A percentile compares a stretch with the other conserved stretches of the same genome.
phyloP scores from a whole-genome alignment of 1,139 yeast genomes.

The Blastobotrys serpentis region DNA sequence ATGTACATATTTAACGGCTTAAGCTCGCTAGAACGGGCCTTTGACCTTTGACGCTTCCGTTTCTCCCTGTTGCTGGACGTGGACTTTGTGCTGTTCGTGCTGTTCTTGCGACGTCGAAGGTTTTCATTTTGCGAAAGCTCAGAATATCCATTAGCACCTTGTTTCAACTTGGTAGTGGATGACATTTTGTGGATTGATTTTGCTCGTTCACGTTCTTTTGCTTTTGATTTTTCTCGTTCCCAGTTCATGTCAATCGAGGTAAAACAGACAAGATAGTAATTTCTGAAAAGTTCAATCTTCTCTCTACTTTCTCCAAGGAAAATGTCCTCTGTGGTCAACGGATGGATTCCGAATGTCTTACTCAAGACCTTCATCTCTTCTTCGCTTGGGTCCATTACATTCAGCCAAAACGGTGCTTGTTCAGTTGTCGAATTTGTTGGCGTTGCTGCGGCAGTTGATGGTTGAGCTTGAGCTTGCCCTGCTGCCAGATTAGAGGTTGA shows the following conservation, averaged over 20 bases:
- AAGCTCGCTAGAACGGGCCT: constrained; percentile 13
- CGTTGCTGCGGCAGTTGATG: not conserved
- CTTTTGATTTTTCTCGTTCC: constrained; percentile 29
- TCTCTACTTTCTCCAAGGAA: constrained; percentile 91
- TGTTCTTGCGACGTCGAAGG: constrained; percentile 6
- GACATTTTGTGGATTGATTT: not conserved
- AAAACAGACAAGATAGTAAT: constrained; percentile 89
- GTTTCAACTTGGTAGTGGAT: not conserved
- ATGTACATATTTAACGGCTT: constrained; percentile 83
- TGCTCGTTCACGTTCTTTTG: constrained; percentile 12
- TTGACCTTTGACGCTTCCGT: not conserved
- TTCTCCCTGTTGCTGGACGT: not conserved
- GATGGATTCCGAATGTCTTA: constrained; percentile 91
- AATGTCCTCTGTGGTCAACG: constrained; percentile 93
- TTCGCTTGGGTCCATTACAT: constrained; percentile 88
- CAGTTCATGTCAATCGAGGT: constrained; percentile 76
- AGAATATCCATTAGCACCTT: not conserved
- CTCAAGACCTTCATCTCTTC: constrained; percentile 91
- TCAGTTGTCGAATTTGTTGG: not conserved
- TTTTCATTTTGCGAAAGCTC: constrained; percentile 1
- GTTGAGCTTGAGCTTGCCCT: constrained; percentile 5
- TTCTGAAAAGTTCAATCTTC: constrained; percentile 86
- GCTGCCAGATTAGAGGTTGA: not conserved
- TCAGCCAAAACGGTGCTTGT: constrained; percentile 58
- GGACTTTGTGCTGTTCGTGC: not conserved